A percentile compares a stretch with the other conserved stretches of the same genome.
phyloP scores from a whole-genome alignment of 148 eudicot genomes.

The Vaccinium myrtillus region DNA sequence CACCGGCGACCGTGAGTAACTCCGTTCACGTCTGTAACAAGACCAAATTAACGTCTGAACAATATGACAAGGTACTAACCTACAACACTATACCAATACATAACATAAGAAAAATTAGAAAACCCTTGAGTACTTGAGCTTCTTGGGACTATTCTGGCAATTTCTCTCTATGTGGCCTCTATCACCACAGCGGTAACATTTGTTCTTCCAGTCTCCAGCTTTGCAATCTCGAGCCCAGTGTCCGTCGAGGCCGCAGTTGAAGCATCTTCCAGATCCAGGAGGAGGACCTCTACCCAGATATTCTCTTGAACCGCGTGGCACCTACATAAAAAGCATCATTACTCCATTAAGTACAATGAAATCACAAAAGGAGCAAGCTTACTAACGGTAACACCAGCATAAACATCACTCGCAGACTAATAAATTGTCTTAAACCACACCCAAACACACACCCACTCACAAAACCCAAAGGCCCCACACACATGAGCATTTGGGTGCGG shows the following conservation, averaged over 20 bases:
- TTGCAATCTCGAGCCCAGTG: slow-evolving; percentile 99
- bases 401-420: neutral
- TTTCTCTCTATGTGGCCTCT: slow-evolving; percentile 87
- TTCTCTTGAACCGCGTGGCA: slow-evolving; percentile 80
- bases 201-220: slow-evolving; percentile 98
- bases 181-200: slow-evolving; percentile 95
- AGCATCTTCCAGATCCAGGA: slow-evolving; percentile 92
- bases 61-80: neutral
- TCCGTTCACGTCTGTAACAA: slow-evolving; percentile 47
- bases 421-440: neutral
- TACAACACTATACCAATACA: neutral
- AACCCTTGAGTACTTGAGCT: slow-evolving; percentile 36
- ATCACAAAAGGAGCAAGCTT: neutral
- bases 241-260: slow-evolving; percentile 93
- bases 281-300: slow-evolving; percentile 74
- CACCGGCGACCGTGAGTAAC: slow-evolving; percentile 72
- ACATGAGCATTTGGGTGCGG: too few species aligned
- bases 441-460: too few species aligned
- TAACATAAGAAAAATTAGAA: neutral
- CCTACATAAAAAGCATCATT: slow-evolving; percentile 29
- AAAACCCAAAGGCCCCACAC: too few species aligned
- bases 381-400: neutral
- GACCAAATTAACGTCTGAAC: neutral
- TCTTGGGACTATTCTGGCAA: slow-evolving; percentile 88
- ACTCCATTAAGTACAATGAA: neutral